A percentile compares a stretch with the other conserved stretches of the same genome.
These are phyloP conservation scores for Scheffersomyces lignosus DNA, from an alignment of 805 yeast genomes.

Conservation along the genomic window DNA sequence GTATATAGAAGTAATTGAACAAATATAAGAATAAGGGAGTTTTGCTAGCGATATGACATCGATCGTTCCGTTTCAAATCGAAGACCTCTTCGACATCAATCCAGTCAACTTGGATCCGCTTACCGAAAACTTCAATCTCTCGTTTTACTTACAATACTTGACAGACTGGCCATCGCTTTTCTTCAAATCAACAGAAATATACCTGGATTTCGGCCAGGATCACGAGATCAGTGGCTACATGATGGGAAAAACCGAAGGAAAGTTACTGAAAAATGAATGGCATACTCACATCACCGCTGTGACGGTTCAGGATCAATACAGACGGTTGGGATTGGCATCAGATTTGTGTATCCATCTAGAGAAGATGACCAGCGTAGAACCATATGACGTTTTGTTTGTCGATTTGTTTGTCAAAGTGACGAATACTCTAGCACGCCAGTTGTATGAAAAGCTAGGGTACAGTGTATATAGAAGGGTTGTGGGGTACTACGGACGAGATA, in stretches of 20 bases:
- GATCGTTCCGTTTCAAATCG: slow-evolving; percentile 80
- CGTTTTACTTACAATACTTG: slow-evolving; percentile 81
- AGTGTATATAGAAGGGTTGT: slow-evolving; percentile 82
- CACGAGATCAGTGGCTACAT: slow-evolving; percentile 62
- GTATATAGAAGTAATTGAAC: no score
- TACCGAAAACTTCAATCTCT: slow-evolving; percentile 87
- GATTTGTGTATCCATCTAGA: slow-evolving; percentile 73
- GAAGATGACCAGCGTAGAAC: slow-evolving; percentile 65
- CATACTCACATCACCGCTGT: slow-evolving; percentile 97
- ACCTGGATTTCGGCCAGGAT: slow-evolving; percentile 13
- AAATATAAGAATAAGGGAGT: no score
- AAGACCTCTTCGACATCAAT: slow-evolving; percentile 74
- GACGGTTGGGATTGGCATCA: slow-evolving; percentile 86
- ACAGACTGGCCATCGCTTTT: slow-evolving; percentile 86
- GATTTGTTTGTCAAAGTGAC: slow-evolving; percentile 92
- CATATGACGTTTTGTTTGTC: slow-evolving; percentile 78
- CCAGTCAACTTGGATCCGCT: slow-evolving; percentile 81
- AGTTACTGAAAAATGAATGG: slow-evolving; percentile 67
- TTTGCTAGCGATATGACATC: no score
- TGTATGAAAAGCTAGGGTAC: slow-evolving; percentile 88
- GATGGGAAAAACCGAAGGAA: slow-evolving; percentile 97
- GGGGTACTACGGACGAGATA: slow-evolving; percentile 72
- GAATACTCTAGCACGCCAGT: slow-evolving; percentile 71
- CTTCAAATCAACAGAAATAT: slow-evolving; percentile 64
- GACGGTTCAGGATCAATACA: slow-evolving; percentile 76